Conservation (phyloP, 2,329 filamentous ascomycete genomes). For the Madurella mycetomatis region DNA sequence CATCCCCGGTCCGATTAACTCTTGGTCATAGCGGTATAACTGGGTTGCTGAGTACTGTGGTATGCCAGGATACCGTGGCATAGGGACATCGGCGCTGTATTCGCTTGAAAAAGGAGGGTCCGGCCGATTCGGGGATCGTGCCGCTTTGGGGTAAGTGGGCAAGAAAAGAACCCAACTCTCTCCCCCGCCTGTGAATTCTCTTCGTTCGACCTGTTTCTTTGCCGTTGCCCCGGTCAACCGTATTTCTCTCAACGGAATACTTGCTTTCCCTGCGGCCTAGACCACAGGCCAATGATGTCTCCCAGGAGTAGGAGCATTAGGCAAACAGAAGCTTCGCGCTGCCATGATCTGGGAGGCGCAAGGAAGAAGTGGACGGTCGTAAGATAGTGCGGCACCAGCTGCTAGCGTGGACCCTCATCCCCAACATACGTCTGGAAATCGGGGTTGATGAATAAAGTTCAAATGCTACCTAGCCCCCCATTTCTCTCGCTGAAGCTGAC, state of each 20-base stretch:
- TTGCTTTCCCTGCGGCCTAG: too few species aligned
- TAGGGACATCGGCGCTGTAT: not conserved
- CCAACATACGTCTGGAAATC: not conserved
- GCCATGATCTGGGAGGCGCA: too few species aligned
- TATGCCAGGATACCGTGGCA: constrained; percentile 9
- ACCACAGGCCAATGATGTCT: too few species aligned
- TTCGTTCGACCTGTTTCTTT: too few species aligned
- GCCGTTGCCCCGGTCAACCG: too few species aligned
- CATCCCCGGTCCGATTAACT: too few species aligned
- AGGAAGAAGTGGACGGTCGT: not conserved
- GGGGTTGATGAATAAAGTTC: not conserved
- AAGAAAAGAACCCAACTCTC: too few species aligned
- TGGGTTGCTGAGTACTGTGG: not conserved
- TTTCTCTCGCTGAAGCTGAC: constrained; percentile 1
- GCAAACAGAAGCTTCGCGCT: too few species aligned
- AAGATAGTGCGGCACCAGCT: not conserved
- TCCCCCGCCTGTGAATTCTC: too few species aligned
- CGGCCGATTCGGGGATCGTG: constrained; percentile 4
- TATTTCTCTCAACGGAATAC: too few species aligned
- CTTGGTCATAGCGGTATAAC: too few species aligned
- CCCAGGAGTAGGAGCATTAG: too few species aligned
- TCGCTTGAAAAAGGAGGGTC: not conserved
- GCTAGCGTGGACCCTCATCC: not conserved
- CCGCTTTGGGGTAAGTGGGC: constrained; percentile 4
- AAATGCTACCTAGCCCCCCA: not conserved